Evolutionary conservation across 2,329 filamentous ascomycete species (phyloP).

Genomic region (Neonectria punicea): DNA sequence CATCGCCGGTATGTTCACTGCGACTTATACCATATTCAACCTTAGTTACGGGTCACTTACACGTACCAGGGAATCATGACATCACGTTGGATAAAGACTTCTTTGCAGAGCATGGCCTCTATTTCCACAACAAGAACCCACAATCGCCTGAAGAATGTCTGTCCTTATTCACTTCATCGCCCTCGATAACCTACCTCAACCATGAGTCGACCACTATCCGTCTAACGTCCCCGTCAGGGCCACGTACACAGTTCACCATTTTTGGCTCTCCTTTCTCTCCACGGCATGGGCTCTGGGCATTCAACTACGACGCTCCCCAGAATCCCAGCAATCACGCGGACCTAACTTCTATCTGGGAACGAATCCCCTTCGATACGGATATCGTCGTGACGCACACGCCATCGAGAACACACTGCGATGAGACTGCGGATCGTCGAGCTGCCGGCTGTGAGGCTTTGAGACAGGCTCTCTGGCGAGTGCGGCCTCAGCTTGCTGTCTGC

Average conservation of each 20-base stretch:
- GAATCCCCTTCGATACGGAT: constrained; percentile 70
- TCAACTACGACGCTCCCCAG: constrained; percentile 63
- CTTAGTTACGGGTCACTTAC: constrained; percentile 13
- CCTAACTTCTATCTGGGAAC: constrained; percentile 65
- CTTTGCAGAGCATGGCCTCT: constrained; percentile 61
- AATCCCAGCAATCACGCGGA: constrained; percentile 29
- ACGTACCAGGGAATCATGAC: constrained; percentile 75
- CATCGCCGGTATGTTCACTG: constrained; percentile 66
- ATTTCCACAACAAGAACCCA: constrained; percentile 66
- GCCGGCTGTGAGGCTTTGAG: constrained; percentile 71
- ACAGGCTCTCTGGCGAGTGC: constrained; percentile 66
- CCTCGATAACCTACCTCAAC: constrained; percentile 71
- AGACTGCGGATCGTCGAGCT: constrained; percentile 49
- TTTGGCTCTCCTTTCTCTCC: constrained; percentile 79
- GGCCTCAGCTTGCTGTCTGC: constrained; percentile 73
- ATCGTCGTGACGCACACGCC: constrained; percentile 79
- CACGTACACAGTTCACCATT: constrained; percentile 69
- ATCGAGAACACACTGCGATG: constrained; percentile 68
- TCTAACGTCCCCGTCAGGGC: constrained; percentile 64
- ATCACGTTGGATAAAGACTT: constrained; percentile 75
- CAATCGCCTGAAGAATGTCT: constrained; percentile 66
- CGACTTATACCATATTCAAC: no score
- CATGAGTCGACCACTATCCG: constrained; percentile 66
- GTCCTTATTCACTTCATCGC: constrained; percentile 62
- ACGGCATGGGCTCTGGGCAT: constrained; percentile 69